A percentile compares a stretch with the other conserved stretches of the same genome.
These are phyloP conservation scores for Colletotrichum abscissum DNA, from an alignment of 2,329 filamentous ascomycete genomes.

Conservation along the genomic window DNA sequence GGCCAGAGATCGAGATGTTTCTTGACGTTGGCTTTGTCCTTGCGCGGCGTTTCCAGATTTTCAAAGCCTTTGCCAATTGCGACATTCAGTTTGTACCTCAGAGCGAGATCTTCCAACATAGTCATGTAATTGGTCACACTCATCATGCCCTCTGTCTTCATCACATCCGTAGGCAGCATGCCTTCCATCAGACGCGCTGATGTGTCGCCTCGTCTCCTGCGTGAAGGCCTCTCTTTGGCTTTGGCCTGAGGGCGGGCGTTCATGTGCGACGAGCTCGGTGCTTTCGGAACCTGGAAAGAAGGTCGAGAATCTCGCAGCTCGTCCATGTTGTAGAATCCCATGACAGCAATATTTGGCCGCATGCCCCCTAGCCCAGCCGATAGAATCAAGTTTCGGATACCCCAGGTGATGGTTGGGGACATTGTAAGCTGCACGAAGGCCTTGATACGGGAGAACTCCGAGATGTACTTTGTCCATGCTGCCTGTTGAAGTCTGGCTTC, in stretches of 20 bases:
- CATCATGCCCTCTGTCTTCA: conserved; percentile 75
- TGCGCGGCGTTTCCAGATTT: conserved; percentile 76
- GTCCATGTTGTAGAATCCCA: conserved; percentile 84
- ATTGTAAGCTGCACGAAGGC: conserved; percentile 90
- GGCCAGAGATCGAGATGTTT: conserved; percentile 91
- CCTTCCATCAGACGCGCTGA: conserved; percentile 67
- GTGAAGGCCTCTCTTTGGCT: conserved; percentile 43
- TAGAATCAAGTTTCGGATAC: conserved; percentile 83
- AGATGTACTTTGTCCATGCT: conserved; percentile 86
- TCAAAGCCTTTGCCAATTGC: conserved; percentile 87
- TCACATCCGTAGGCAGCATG: conserved; percentile 75
- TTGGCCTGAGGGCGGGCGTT: conserved; percentile 46
- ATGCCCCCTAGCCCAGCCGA: conserved; percentile 87
- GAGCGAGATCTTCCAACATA: conserved; percentile 82
- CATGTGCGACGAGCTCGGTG: conserved; percentile 50
- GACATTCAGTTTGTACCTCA: conserved; percentile 84
- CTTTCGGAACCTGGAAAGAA: conserved; percentile 66
- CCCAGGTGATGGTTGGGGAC: conserved; percentile 86
- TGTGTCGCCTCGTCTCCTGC: conserved; percentile 62
- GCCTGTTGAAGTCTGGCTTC: conserved; percentile 85
- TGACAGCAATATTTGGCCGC: conserved; percentile 87
- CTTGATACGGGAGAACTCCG: conserved; percentile 85
- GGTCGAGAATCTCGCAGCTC: conserved; percentile 74
- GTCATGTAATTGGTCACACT: conserved; percentile 81
- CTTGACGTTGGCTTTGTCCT: conserved; percentile 69